Evolutionary conservation across 179 eudicot genomes (phyloP), one percentile per base, ranked within the genome.

Genomic region (Actinidia polygama): DNA sequence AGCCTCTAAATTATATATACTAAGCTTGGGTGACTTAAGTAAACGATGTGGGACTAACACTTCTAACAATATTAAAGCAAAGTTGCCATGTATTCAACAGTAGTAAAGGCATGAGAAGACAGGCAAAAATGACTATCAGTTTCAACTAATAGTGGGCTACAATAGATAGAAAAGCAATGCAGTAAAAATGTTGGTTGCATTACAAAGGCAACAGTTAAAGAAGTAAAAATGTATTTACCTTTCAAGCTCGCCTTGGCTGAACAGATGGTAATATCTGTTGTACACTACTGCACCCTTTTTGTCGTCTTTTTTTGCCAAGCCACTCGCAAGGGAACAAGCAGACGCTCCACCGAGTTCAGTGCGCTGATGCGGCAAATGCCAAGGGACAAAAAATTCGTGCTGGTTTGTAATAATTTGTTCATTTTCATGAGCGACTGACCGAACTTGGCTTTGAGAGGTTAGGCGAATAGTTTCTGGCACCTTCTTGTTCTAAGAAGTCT

Each of bases 301-400:
- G 80, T 96, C 98, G 81, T 96, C 99, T 82, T 94, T 94, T 87
- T 86, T 91, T 0, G 98, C 99, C 62, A 94, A 86, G 36, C 99
- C 99, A 89, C 75, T 94, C 62, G 92, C 92, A 67, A 94, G 85
- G 57, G 98, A 98, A 73, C 80, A 77, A 81, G 91, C 91, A 84
- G 99, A 96, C 55, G 92, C 98, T 51, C 98, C 99, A 83, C 90
- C 88, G 49, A 94, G 89, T 87, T 94, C 99, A 66, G 98, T 98
- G 58, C 98, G 94, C 80, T 96, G 99, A 86, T 96, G 94, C 54
- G 98, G 99, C 76, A 96, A 90, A 85, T 96, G 99, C 99, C 99
- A 96, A 24, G 99, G 99, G 64, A 96, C 97, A 84, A 96, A 96
- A 87, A 87, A 96, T 86, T 93, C 99, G 73, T 96, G 97, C 79